Percentiles rank a stretch among this genome's conserved stretches.
Conservation (phyloP, 805 yeast species). For the Candida pseudofarinosa region DNA sequence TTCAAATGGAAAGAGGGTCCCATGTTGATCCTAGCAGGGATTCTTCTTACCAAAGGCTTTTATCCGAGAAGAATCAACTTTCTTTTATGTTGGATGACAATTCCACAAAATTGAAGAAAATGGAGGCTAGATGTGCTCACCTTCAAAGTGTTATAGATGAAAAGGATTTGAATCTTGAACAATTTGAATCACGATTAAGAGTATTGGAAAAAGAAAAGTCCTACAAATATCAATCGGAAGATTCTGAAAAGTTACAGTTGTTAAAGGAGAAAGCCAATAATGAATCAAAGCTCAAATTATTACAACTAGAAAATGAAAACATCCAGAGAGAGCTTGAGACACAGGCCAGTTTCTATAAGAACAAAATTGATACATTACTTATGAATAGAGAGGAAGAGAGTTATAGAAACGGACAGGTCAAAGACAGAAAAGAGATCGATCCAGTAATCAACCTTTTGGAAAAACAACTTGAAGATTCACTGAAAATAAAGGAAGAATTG, state of each 20-base stretch:
- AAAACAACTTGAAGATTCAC: conserved; percentile 31
- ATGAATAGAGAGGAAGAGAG: conserved; percentile 5
- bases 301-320: conserved; percentile 36
- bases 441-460: conserved; percentile 25
- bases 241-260: conserved; percentile 33
- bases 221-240: conserved; percentile 18
- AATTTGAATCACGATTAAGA: conserved; percentile 29
- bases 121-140: conserved; percentile 14
- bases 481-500: conserved; percentile 22
- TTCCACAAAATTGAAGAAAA: conserved; percentile 6
- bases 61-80: conserved; percentile 11
- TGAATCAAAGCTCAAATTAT: conserved; percentile 34
- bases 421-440: conserved; percentile 6
- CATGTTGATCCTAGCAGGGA: conserved; percentile 5
- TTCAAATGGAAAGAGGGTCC: conserved; percentile 24
- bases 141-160: conserved; percentile 17
- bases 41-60: conserved; percentile 10
- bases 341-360: conserved; percentile 31
- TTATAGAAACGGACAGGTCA: conserved; percentile 4
- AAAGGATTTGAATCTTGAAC: conserved; percentile 35
- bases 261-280: conserved; percentile 31
- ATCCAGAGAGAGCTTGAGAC: conserved; percentile 30
- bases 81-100: conserved; percentile 18
- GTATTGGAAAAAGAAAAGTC: conserved; percentile 24
- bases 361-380: conserved; percentile 21